Conservation (phyloP, 805 yeast species). For the Zygosaccharomyces siamensis region DNA sequence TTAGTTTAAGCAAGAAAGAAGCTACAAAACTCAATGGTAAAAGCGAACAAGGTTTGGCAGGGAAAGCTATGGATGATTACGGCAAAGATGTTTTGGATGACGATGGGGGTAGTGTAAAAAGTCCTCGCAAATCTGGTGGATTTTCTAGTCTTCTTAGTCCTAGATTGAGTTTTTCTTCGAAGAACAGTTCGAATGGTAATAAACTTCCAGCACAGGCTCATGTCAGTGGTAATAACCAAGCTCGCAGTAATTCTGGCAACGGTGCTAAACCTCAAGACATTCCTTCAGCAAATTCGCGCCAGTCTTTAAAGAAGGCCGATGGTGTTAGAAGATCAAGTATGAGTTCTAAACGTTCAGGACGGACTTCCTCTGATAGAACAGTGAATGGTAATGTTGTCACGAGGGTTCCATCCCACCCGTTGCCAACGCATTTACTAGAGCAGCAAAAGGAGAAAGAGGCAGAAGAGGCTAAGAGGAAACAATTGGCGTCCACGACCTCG, state of each 20-base stretch:
- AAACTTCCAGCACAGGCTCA: not conserved
- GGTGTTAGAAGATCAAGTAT: not conserved
- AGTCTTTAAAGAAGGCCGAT: not conserved
- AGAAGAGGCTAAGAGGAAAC: not conserved
- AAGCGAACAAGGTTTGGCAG: conserved; percentile 6
- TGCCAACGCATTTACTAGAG: not conserved
- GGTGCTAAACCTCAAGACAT: conserved; percentile 3
- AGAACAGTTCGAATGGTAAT: not conserved
- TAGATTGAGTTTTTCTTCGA: conserved; percentile 1
- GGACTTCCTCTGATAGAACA: not conserved
- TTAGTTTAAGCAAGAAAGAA: not conserved
- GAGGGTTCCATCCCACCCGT: not conserved
- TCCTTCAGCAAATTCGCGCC: not conserved
- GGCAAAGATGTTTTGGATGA: conserved; percentile 10
- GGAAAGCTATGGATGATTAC: conserved; percentile 11
- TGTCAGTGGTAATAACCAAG: not conserved
- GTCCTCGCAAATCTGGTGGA: conserved; percentile 4
- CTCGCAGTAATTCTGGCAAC: not conserved
- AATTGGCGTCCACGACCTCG: not conserved
- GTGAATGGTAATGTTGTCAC: not conserved
- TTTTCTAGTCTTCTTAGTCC: not conserved
- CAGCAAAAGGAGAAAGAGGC: not conserved
- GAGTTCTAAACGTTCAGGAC: not conserved
- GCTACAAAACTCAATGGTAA: not conserved
- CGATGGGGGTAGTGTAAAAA: not conserved